Base-by-base conservation (phyloP, 1,284 basidiomycete species). In the Ceratobasidium sp. region DNA sequence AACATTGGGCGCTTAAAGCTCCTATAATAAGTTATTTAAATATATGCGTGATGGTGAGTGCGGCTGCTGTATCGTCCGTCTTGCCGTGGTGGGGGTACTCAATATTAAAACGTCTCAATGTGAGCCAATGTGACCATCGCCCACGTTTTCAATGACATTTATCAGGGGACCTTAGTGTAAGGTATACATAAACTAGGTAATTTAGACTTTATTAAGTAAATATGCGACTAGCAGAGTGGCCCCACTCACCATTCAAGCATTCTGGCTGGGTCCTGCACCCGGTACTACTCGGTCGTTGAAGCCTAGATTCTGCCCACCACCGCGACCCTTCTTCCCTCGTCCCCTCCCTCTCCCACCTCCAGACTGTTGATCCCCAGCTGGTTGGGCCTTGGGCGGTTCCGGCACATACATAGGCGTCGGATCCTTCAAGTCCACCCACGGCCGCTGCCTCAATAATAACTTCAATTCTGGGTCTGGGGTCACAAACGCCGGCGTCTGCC, bases 381-480 rank as follows among this genome's bases (percentile, higher is more conserved):
- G 44, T 22, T 45, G 67, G 8, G 22, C 45, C 1, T 44, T 14
- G 4, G 29, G 53, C 14, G 44, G 27, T 19, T 45, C 19, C 4
- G 67, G 54, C 1, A 45, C 22, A 50, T 71, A 71, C 9, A 60
- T 29, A 3, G 67, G 56, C 11, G 67, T 71, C 15, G 67, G 67
- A 22, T 71, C 67, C n/a, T 19, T 54, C 24, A 59, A 50, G 24
- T 71, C 67, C 3, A 50, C 67, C 67, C 67, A 71, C 27, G 67
- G 67, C 48, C 67, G 59, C 24, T 71, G 56, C 14, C 67, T 56
- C 11, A 27, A 27, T 56, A 60, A 41, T 9, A 71, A 56, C 45
- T 71, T 59, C 44, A 59, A 45, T 45, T 71, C 56, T 9, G 67
- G 67, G 4, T 36, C 56, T 19, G 60, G 44, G 14, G 47, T 56